Percentiles rank a stretch among this genome's conserved stretches.
Evolutionary conservation across 768 basidiomycete genomes (phyloP).

Genomic region (Tylopilus rubrobrunneus): DNA sequence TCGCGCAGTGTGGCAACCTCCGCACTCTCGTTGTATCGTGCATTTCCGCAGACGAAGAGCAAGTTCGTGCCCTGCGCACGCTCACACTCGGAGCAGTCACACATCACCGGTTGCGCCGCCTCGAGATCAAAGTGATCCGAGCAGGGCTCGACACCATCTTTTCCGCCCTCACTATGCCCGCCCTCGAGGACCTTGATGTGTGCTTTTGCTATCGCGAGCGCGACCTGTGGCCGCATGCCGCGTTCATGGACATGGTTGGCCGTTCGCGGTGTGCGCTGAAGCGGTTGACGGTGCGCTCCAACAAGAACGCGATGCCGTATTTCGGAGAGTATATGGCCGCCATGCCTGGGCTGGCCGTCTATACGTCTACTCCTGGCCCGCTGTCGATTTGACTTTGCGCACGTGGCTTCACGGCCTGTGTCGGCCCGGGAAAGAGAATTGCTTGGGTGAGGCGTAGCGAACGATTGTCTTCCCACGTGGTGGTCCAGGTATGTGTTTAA

Average conservation of each 20-base stretch:
- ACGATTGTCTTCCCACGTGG: too few relatives aligned
- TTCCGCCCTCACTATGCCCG: constrained; percentile 19
- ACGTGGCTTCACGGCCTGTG: too few relatives aligned
- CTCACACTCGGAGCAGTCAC: constrained; percentile 13
- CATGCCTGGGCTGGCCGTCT: too few relatives aligned
- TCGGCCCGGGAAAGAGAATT: too few relatives aligned
- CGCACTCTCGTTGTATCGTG: constrained; percentile 21
- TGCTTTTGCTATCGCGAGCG: constrained; percentile 30
- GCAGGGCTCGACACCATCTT: constrained; percentile 23
- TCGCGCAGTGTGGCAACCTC: constrained; percentile 21
- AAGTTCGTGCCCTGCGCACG: constrained; percentile 6
- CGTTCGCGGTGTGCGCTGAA: constrained; percentile 25
- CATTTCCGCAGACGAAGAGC: constrained; percentile 20
- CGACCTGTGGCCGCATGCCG: constrained; percentile 25
- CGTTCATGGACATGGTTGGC: constrained; percentile 21
- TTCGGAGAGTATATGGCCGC: not conserved
- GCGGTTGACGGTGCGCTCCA: constrained; percentile 24
- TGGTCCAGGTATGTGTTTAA: too few relatives aligned
- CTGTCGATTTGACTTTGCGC: too few relatives aligned
- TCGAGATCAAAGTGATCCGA: constrained; percentile 30
- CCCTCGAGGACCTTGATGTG: constrained; percentile 30
- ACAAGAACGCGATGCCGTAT: constrained; percentile 16
- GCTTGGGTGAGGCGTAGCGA: too few relatives aligned
- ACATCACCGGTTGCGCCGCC: constrained; percentile 16
- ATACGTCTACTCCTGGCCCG: too few relatives aligned